Evolutionary conservation across 495 filamentous ascomycete species (phyloP).

Genomic region (Aspergillus bertholletiae): DNA sequence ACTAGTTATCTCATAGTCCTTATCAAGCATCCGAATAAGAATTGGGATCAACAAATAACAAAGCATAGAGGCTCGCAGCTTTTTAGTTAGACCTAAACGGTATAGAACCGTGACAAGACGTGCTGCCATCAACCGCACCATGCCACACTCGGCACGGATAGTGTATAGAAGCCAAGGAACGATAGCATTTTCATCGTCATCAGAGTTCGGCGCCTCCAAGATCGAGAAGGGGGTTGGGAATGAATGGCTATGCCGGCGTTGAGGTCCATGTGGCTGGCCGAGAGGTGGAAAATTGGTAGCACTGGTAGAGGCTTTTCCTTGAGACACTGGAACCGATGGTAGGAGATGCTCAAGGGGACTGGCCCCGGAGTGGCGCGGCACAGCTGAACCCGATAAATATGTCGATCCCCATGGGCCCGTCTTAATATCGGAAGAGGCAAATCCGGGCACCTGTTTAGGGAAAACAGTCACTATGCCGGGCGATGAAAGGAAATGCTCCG

Average conservation of each 20-base stretch:
- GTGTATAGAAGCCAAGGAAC: conserved; percentile 79
- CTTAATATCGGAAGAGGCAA: conserved; percentile 41
- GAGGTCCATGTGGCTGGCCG: conserved; percentile 39
- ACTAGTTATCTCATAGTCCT: conserved; percentile 44
- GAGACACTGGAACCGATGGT: conserved; percentile 42
- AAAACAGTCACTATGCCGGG: conserved; percentile 72
- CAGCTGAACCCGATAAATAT: conserved; percentile 42
- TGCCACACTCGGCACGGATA: conserved; percentile 57
- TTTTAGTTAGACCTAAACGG: conserved; percentile 62
- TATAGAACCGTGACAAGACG: conserved; percentile 74
- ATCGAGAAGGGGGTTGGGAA: conserved; percentile 33
- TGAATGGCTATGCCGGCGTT: conserved; percentile 41
- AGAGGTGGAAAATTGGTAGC: conserved; percentile 56
- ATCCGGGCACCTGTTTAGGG: conserved; percentile 47
- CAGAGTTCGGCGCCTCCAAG: conserved; percentile 35
- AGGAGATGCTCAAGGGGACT: conserved; percentile 61
- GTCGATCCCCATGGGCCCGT: conserved; percentile 44
- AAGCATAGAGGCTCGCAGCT: conserved; percentile 57
- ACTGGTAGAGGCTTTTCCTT: conserved; percentile 26
- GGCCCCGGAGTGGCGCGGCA: conserved; percentile 36
- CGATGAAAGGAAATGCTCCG: conserved; percentile 73
- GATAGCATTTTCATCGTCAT: conserved; percentile 73
- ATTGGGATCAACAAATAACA: conserved; percentile 68
- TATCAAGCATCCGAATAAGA: conserved; percentile 65
- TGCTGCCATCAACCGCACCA: conserved; percentile 73